Conservation (phyloP, 306 rosid genomes). For the Quercus cerris region DNA sequence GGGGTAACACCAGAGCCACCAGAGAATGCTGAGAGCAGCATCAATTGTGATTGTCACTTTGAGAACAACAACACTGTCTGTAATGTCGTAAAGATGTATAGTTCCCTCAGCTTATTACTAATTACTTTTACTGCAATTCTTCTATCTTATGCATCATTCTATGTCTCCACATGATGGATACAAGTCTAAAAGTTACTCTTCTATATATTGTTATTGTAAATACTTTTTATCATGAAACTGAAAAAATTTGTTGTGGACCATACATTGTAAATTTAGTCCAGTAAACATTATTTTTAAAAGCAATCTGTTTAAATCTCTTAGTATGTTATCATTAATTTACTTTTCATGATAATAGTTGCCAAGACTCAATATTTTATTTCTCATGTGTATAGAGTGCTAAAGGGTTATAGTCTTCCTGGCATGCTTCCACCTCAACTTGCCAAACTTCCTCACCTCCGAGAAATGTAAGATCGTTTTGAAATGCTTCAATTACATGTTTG, state of each 20-base stretch:
- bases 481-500: conserved; percentile 2
- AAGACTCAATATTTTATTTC: neutral
- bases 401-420: conserved; percentile 61
- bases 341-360: conserved; percentile 1
- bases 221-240: no score
- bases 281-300: neutral
- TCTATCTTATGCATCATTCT: neutral
- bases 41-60: conserved; percentile 49
- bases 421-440: conserved; percentile 78
- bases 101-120: conserved; percentile 26
- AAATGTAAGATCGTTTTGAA: conserved; percentile 51
- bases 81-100: conserved; percentile 71
- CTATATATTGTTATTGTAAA: neutral
- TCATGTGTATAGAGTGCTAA: conserved; percentile 43
- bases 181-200: neutral
- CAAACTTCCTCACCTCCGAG: conserved; percentile 68
- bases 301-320: neutral
- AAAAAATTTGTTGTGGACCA: neutral
- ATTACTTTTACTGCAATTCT: neutral
- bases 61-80: conserved; percentile 43
- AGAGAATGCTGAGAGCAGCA: conserved; percentile 23
- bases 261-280: neutral
- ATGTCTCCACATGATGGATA: neutral
- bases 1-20: conserved; percentile 50
- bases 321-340: neutral